A percentile compares a stretch with the other conserved stretches of the same genome.
These are phyloP conservation scores for Hirschioporus abietinus DNA, from an alignment of 768 basidiomycete species.

Conservation along the genomic window DNA sequence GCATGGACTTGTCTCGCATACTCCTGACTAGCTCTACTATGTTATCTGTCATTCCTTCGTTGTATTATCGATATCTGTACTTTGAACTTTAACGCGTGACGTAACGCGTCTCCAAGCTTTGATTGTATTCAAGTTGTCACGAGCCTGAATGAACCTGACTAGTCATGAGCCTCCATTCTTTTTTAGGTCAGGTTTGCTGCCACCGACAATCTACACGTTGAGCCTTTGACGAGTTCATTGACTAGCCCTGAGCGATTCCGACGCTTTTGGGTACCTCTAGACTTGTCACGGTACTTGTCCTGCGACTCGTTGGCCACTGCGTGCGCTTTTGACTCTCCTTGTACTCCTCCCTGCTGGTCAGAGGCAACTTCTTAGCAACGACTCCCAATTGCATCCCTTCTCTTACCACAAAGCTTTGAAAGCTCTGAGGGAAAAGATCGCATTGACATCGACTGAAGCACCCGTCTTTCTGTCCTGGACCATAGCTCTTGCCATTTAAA, in stretches of 20 bases:
- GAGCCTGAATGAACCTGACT: no score
- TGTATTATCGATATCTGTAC: not conserved
- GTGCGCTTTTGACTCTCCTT: not conserved
- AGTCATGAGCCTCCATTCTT: no score
- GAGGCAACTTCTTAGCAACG: not conserved
- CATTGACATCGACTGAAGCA: not conserved
- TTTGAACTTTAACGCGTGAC: not conserved
- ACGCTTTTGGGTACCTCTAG: not conserved
- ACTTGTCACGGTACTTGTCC: not conserved
- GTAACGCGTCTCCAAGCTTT: not conserved
- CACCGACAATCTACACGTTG: not conserved
- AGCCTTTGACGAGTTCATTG: not conserved
- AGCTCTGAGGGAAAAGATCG: not conserved
- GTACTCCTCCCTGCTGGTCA: not conserved
- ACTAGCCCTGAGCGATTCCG: not conserved
- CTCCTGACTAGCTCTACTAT: not conserved
- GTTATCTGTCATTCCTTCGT: not conserved
- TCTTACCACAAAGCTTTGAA: not conserved
- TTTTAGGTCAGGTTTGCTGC: not conserved
- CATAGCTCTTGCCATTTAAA: not conserved
- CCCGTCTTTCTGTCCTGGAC: not conserved
- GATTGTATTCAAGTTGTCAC: not conserved
- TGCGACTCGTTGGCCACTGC: not conserved
- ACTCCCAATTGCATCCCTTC: not conserved
- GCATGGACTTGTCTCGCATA: conserved; percentile 2